Evolutionary conservation across 371 early-diverging fungal genomes (phyloP), one percentile per base, ranked within the genome.

Genomic region (Chytridiales sp.): DNA sequence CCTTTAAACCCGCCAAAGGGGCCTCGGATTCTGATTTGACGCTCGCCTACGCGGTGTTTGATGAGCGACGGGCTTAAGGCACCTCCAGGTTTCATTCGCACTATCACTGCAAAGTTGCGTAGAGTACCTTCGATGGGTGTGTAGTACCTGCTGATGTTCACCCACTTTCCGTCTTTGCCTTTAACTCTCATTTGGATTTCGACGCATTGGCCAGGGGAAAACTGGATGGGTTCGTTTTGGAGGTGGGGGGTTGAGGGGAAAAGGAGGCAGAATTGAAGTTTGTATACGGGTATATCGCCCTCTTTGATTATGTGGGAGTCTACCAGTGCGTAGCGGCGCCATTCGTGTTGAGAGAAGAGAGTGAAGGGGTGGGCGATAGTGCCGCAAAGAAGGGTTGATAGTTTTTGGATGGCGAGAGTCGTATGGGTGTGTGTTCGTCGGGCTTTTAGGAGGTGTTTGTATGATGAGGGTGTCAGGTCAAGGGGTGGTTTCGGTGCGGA

Each of bases 161-260:
- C n/a, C n/a, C n/a, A n/a, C n/a, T n/a, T n/a, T n/a, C n/a, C n/a
- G n/a, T n/a, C n/a, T 26, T 50, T 32, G 53, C 62, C 61, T 41
- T 58, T 31, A 13, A 71, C 47, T 4, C 65, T 51, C 30, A 47
- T 49, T 32, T 68, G 69, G 36, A 77, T 49, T 49, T 71, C 69
- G 32, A 77, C 59, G 49, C 55, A 58, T 38, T 77, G 69, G 50
- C 77, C 77, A 17, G 75, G 74, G 27, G 63, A 32, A 39, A 76
- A 66, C 22, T 32, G 47, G 19, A 24, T 11, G 8, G 75, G 77
- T 31, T 68, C 64, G 43, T 55, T 55, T 4, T 39, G 42, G 39
- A 70, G 67, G 61, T 67, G 57, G 4, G 77, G 77, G n/a, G n/a
- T n/a, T n/a, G n/a, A n/a, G n/a, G n/a, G n/a, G 61, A 68, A 72